Conservation (phyloP, 2,329 filamentous ascomycete genomes). For the Beauveria sp. region DNA sequence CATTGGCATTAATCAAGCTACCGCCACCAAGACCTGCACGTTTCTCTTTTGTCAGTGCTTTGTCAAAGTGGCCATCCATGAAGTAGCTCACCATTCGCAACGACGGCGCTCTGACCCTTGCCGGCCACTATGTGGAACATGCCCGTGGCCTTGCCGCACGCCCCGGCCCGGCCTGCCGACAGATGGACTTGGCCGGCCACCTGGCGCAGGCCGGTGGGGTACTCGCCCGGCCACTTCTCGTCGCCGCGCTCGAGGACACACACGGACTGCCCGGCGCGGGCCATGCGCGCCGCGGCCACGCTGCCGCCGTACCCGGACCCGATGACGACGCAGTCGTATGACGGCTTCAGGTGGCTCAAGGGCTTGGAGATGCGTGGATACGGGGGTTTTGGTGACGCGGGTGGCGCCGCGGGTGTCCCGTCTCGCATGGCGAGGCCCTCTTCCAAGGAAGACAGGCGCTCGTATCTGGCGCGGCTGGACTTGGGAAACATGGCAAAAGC, state of each 20-base stretch:
- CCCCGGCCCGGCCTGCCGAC: conserved; percentile 35
- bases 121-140: conserved; percentile 58
- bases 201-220: conserved; percentile 41
- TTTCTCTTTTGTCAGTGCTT: neutral
- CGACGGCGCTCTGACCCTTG: conserved; percentile 54
- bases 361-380: neutral
- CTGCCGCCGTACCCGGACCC: conserved; percentile 63
- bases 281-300: conserved; percentile 58
- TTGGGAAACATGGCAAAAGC: neutral
- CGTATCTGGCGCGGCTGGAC: neutral
- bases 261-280: conserved; percentile 47
- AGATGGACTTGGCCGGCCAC: conserved; percentile 42
- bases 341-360: conserved; percentile 4
- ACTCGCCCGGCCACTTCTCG: conserved; percentile 61
- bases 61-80: too few relatives aligned
- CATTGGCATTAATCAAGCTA: conserved; percentile 59
- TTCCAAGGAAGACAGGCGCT: neutral
- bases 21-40: conserved; percentile 53
- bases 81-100: conserved; percentile 43
- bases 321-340: conserved; percentile 60
- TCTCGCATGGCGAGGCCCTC: neutral
- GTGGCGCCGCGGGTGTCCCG: neutral
- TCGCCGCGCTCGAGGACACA: conserved; percentile 57
- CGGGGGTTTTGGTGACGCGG: neutral
- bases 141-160: conserved; percentile 47